These are phyloP conservation scores for Amoeboaphelidium protococcarum DNA, from an alignment of 371 early-diverging fungal genomes.

Conservation along the genomic window DNA sequence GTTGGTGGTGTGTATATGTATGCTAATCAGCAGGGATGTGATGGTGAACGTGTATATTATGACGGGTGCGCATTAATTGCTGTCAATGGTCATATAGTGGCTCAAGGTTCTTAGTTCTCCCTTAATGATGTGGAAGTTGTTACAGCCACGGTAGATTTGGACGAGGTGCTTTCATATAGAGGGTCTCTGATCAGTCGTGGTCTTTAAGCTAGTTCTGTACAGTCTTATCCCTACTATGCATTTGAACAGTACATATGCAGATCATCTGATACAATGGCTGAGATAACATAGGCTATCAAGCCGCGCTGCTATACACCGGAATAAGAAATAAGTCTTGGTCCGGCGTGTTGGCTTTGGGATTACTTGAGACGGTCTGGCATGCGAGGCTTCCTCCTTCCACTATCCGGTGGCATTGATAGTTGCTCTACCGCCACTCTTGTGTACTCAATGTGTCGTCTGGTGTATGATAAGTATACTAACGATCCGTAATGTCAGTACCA, in stretches of 20 bases:
- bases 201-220: slow-evolving; percentile 34
- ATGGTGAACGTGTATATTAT: slow-evolving; percentile 92
- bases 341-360: slow-evolving; percentile 98
- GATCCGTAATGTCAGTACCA: too few species aligned
- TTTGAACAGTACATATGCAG: slow-evolving; percentile 23
- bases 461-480: slow-evolving; percentile 18
- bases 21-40: slow-evolving; percentile 89
- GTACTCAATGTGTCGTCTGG: slow-evolving; percentile 75
- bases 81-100: slow-evolving; percentile 64
- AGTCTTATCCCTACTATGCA: slow-evolving; percentile 31
- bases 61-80: slow-evolving; percentile 79
- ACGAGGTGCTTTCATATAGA: slow-evolving; percentile 59
- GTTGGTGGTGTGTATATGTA: slow-evolving; percentile 86
- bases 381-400: slow-evolving; percentile 74
- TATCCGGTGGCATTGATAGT: slow-evolving; percentile 91
- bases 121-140: slow-evolving; percentile 77
- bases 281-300: slow-evolving; percentile 4
- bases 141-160: slow-evolving; percentile 68
- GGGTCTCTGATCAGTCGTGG: slow-evolving; percentile 38
- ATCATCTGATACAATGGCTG: slow-evolving; percentile 1
- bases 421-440: slow-evolving; percentile 80
- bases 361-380: slow-evolving; percentile 70
- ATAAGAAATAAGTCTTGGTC: slow-evolving; percentile 71
- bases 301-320: slow-evolving; percentile 10
- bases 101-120: slow-evolving; percentile 78